These are phyloP conservation scores for Sicyos baderoa DNA, from an alignment of 306 rosid species.

Conservation along the genomic window DNA sequence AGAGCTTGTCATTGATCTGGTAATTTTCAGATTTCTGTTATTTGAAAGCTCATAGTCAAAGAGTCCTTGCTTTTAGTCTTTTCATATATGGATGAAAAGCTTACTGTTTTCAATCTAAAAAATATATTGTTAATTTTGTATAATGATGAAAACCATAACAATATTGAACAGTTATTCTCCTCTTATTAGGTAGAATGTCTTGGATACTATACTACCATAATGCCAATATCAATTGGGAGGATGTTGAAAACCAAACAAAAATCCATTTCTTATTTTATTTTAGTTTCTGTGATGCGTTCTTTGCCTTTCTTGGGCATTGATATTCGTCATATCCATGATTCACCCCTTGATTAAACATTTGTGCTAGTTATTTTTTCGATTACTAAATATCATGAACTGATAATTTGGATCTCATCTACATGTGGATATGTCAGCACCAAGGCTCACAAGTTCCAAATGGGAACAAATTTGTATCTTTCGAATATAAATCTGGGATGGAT, in stretches of 20 bases:
- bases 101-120: neutral
- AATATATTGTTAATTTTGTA: neutral
- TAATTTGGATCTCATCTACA: constrained; percentile 15
- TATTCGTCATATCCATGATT: neutral
- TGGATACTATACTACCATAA: constrained; percentile 14
- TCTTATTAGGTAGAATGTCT: neutral
- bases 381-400: constrained; percentile 7
- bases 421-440: constrained; percentile 66
- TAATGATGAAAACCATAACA: neutral
- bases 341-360: neutral
- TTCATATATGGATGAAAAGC: neutral
- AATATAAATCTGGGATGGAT: constrained; percentile 94
- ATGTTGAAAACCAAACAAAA: neutral
- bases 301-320: neutral
- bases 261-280: constrained; percentile 6
- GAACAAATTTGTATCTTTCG: constrained; percentile 85
- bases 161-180: neutral
- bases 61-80: neutral
- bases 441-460: constrained; percentile 83
- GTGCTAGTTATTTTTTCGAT: neutral
- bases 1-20: constrained; percentile 91
- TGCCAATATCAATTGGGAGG: neutral
- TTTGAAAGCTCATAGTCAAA: neutral
- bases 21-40: constrained; percentile 23
- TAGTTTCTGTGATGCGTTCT: neutral